Conservation (phyloP, 371 early-diverging fungal species). For the Mortierella sp. region DNA sequence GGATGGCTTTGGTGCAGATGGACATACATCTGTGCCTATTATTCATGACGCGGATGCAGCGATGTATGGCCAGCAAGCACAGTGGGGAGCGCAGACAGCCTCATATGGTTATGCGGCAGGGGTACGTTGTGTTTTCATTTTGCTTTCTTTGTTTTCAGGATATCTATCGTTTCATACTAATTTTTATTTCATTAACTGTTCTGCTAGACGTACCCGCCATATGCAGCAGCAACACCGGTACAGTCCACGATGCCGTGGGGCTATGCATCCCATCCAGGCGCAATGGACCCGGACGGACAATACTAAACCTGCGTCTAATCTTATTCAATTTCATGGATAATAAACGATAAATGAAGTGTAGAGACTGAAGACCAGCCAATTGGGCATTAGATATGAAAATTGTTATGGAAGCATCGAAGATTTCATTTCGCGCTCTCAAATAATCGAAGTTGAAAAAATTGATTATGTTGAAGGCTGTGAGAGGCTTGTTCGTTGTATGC, state of each 20-base stretch:
- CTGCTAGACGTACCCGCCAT: slow-evolving; percentile 12
- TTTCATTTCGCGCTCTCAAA: too few relatives aligned
- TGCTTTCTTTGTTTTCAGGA: too few relatives aligned
- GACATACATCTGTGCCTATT: background rate
- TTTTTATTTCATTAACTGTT: background rate
- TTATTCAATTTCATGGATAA: background rate
- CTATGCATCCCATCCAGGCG: slow-evolving; percentile 15
- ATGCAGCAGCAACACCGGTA: slow-evolving; percentile 6
- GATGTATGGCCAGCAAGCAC: slow-evolving; percentile 19
- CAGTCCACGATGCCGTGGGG: slow-evolving; percentile 17
- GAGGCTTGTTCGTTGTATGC: too few relatives aligned
- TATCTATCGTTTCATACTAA: too few relatives aligned
- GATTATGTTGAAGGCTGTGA: too few relatives aligned
- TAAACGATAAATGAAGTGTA: too few relatives aligned
- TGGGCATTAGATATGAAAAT: background rate
- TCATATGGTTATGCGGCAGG: slow-evolving; percentile 27
- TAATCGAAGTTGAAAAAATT: too few relatives aligned
- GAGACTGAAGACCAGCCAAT: too few relatives aligned
- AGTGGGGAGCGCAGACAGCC: slow-evolving; percentile 17
- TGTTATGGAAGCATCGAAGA: too few relatives aligned
- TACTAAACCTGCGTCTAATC: background rate
- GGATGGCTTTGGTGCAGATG: background rate
- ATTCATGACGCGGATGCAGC: slow-evolving; percentile 9
- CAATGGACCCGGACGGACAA: slow-evolving; percentile 7
- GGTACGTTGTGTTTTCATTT: slow-evolving; percentile 12